Evolutionary conservation across 2,329 filamentous ascomycete species (phyloP).

Genomic region (Leptographium lundbergii): DNA sequence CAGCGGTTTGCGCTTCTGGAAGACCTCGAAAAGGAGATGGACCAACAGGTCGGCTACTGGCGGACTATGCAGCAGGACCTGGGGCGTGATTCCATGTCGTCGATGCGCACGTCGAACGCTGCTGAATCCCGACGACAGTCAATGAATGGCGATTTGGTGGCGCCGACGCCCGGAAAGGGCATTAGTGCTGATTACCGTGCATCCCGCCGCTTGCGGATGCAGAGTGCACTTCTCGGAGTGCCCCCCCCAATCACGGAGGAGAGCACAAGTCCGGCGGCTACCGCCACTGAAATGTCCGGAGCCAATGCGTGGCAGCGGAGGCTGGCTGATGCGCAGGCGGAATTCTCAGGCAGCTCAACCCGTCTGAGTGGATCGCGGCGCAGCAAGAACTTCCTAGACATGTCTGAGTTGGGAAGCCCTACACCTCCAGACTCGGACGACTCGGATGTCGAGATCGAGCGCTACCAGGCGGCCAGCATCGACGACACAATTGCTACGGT

Average conservation of each 20-base stretch:
- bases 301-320: slow-evolving; percentile 24
- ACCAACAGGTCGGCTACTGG: slow-evolving; percentile 47
- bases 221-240: slow-evolving; percentile 10
- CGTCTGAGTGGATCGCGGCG: background rate
- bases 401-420: slow-evolving; percentile 33
- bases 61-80: slow-evolving; percentile 41
- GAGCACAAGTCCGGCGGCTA: background rate
- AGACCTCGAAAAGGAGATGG: slow-evolving; percentile 50
- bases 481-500: slow-evolving; percentile 8
- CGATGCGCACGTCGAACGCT: slow-evolving; percentile 23
- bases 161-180: slow-evolving; percentile 18
- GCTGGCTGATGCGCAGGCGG: slow-evolving; percentile 30
- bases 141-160: slow-evolving; percentile 8
- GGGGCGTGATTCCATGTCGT: slow-evolving; percentile 37
- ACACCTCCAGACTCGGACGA: slow-evolving; percentile 42
- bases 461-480: slow-evolving; percentile 9
- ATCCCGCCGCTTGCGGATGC: slow-evolving; percentile 25
- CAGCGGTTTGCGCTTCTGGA: slow-evolving; percentile 38
- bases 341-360: background rate
- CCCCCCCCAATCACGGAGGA: background rate
- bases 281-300: background rate
- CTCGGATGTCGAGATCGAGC: slow-evolving; percentile 23
- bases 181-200: slow-evolving; percentile 25
- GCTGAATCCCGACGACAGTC: slow-evolving; percentile 22
- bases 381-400: slow-evolving; percentile 21